Base-by-base conservation (phyloP, 2,329 filamentous ascomycete genomes). In the Calonectria pteridis region DNA sequence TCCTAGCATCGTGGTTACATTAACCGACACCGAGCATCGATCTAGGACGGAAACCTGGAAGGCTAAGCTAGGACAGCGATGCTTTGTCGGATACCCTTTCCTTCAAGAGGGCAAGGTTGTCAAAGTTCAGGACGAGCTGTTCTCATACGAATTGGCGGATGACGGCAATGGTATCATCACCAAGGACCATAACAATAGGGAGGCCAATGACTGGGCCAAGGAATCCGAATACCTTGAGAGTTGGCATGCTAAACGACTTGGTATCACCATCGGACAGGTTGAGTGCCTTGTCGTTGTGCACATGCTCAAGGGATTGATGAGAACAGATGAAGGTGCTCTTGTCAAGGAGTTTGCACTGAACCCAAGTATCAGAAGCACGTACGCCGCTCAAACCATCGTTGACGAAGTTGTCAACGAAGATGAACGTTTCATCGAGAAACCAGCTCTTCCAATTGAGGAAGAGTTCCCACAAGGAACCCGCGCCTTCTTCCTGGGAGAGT, bases 21-120 rank as follows among this genome's bases (percentile, higher is more conserved):
- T 99, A 64, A 89, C 93, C 37, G 93, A 95, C 46, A 91, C 94
- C 0, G 95, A 96, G 76, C 85, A 87, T 72, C 92, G 93, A 43
- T 92, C 93, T 62, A 94, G 91, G 76, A 88, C 93, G 28, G 92
- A 94, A 77, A 86, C 91, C 69, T 96, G 96, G 69, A 95, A 95
- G 83, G 86, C 88, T 64, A 96, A 95, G 82, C 89, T 99, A 55
- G 96, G 96, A 55, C 91, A 96, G 84, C 92, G 93, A 73, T 96
- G 98, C 73, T 95, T 95, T 82, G 94, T 98, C 74, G 96, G 96
- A 46, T 99, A 98, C 81, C 97, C 97, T 1, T 99, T 98, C 86
- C 86, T 99, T 76, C 94, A 98, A 79, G 97, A 99, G 85, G 97
- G 95, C 67, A 96, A 96, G 85, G 93, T 99, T 35, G 89, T 95